These are phyloP conservation scores for Copromyces sp. DNA, from an alignment of 495 filamentous ascomycete genomes.

Conservation along the genomic window DNA sequence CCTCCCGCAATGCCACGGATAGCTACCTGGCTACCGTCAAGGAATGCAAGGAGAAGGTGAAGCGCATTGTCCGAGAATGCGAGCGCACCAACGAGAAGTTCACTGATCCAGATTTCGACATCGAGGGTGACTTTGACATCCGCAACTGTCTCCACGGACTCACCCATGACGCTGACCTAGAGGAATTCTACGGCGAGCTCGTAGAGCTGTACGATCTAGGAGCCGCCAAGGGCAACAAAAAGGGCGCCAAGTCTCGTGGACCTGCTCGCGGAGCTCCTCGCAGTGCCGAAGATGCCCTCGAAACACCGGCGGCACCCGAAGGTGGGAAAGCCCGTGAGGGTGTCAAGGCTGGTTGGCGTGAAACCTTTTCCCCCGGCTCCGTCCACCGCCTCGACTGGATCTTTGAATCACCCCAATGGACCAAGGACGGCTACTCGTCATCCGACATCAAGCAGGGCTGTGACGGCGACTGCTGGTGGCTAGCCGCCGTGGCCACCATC, in stretches of 20 bases:
- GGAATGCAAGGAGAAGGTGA: constrained; percentile 54
- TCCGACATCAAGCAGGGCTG: constrained; percentile 31
- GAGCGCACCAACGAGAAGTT: constrained; percentile 67
- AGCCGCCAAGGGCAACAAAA: not conserved
- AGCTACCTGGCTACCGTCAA: constrained; percentile 55
- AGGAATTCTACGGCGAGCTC: not conserved
- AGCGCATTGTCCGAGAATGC: constrained; percentile 63
- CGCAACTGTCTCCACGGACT: constrained; percentile 21
- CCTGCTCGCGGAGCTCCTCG: constrained; percentile 2
- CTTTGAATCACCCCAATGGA: constrained; percentile 66
- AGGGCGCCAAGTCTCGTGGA: constrained; percentile 15
- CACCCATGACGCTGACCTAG: not conserved
- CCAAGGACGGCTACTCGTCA: constrained; percentile 57
- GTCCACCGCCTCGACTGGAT: constrained; percentile 43
- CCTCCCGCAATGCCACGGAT: constrained; percentile 22
- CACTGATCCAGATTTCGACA: constrained; percentile 67
- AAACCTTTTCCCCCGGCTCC: constrained; percentile 11
- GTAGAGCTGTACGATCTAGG: not conserved
- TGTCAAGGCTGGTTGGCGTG: constrained; percentile 3
- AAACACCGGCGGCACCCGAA: not conserved
- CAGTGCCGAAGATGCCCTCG: constrained; percentile 3
- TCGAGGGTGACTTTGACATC: constrained; percentile 44
- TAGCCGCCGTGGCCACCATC: constrained; percentile 63
- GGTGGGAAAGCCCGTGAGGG: constrained; percentile 28
- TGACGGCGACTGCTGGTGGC: constrained; percentile 69